Evolutionary conservation across 768 basidiomycete genomes (phyloP).

Genomic region (Butyriboletus loyo): DNA sequence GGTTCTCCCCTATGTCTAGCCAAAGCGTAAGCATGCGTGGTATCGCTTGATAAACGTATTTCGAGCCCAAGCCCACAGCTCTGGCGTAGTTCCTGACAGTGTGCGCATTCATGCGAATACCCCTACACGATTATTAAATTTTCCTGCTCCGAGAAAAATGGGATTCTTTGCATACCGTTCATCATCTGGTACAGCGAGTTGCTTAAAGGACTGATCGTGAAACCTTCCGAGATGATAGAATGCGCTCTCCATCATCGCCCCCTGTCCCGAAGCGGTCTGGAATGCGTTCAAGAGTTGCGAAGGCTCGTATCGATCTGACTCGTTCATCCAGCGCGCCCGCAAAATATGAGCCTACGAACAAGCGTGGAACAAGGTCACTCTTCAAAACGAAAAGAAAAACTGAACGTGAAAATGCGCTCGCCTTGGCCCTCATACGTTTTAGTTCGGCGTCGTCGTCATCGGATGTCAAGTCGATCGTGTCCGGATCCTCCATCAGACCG

Average conservation of each 20-base stretch:
- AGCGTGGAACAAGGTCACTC: background rate
- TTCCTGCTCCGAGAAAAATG: background rate
- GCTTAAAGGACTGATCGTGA: conserved; percentile 75
- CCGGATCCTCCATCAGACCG: conserved; percentile 44
- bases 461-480: conserved; percentile 54
- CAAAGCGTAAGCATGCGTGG: conserved; percentile 93
- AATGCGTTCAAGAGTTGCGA: conserved; percentile 61
- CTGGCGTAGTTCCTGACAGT: conserved; percentile 66
- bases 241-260: conserved; percentile 73
- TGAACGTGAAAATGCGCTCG: conserved; percentile 21
- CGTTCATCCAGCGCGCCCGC: conserved; percentile 89
- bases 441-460: conserved; percentile 49
- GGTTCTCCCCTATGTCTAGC: conserved; percentile 80
- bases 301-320: conserved; percentile 77
- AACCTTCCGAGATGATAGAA: conserved; percentile 86
- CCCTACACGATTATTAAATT: conserved; percentile 36
- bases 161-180: conserved; percentile 46
- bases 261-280: conserved; percentile 45
- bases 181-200: conserved; percentile 48
- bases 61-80: conserved; percentile 80
- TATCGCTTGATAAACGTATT: conserved; percentile 94
- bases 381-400: background rate
- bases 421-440: conserved; percentile 70
- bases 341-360: conserved; percentile 64
- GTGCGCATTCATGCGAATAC: conserved; percentile 58